phyloP scores from a whole-genome alignment of 148 eudicot species.

The Heliosperma pusillum region DNA sequence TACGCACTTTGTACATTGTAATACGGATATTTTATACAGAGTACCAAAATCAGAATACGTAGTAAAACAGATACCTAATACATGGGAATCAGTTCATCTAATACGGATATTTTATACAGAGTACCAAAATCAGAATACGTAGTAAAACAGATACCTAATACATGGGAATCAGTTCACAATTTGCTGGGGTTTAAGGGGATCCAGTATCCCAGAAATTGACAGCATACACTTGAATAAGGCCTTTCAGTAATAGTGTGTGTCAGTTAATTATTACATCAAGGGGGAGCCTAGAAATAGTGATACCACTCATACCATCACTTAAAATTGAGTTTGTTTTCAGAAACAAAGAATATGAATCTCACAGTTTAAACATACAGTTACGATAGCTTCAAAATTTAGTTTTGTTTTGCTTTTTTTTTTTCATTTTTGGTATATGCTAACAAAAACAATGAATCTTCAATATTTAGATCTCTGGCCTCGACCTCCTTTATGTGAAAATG shows the following conservation, averaged over 20 bases:
- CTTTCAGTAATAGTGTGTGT: neutral
- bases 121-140: no score
- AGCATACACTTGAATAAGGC: neutral
- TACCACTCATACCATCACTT: neutral
- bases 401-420: neutral
- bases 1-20: no score
- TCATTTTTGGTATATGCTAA: neutral
- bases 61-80: no score
- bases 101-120: no score
- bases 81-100: no score
- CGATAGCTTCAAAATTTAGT: neutral
- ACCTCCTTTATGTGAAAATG: neutral
- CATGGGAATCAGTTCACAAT: no score
- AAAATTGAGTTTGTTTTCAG: neutral
- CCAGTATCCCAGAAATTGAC: no score
- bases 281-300: neutral
- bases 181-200: no score
- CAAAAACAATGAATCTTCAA: neutral
- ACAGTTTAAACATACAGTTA: neutral
- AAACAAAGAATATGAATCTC: neutral
- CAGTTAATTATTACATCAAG: neutral
- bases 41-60: no score
- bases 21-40: no score
- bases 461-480: neutral
- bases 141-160: no score